Percentiles rank a stretch among this genome's conserved stretches.
Evolutionary conservation across 306 rosid genomes (phyloP).

Genomic region (Malus asiatica): DNA sequence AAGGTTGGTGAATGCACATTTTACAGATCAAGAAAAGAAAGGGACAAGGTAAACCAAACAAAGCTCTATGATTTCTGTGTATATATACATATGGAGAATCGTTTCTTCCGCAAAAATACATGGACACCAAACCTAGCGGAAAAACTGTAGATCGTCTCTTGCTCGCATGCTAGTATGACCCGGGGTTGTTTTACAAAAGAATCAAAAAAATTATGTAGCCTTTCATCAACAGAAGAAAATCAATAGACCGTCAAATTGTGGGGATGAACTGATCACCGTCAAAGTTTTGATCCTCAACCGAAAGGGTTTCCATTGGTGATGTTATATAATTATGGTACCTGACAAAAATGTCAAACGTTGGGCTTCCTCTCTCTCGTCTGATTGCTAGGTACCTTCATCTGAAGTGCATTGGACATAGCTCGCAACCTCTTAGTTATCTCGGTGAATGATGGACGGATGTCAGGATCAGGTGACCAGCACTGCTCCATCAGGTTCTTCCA

Average conservation of each 20-base stretch:
- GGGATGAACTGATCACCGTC: not conserved
- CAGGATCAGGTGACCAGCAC: conserved; percentile 71
- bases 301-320: conserved; percentile 2
- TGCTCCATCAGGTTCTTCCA: conserved; percentile 71
- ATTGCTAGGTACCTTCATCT: conserved; percentile 26
- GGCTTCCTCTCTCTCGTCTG: conserved; percentile 26
- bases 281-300: not conserved
- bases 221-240: conserved; percentile 2
- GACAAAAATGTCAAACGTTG: conserved; percentile 9
- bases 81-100: not conserved
- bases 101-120: not conserved
- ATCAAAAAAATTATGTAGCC: conserved; percentile 18
- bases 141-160: conserved; percentile 4
- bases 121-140: not conserved
- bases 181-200: conserved; percentile 11
- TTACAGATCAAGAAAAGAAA: not conserved
- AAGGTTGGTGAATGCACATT: not conserved
- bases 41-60: not conserved
- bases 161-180: conserved; percentile 8
- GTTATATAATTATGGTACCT: not conserved
- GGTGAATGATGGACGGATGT: conserved; percentile 55
- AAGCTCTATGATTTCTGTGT: not conserved
- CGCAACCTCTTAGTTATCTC: conserved; percentile 53
- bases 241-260: conserved; percentile 6
- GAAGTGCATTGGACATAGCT: conserved; percentile 44